A percentile compares a stretch with the other conserved stretches of the same genome.
These are phyloP conservation scores for Oryza rufipogon DNA, from an alignment of 176 grass and related monocot genomes.

Conservation along the genomic window DNA sequence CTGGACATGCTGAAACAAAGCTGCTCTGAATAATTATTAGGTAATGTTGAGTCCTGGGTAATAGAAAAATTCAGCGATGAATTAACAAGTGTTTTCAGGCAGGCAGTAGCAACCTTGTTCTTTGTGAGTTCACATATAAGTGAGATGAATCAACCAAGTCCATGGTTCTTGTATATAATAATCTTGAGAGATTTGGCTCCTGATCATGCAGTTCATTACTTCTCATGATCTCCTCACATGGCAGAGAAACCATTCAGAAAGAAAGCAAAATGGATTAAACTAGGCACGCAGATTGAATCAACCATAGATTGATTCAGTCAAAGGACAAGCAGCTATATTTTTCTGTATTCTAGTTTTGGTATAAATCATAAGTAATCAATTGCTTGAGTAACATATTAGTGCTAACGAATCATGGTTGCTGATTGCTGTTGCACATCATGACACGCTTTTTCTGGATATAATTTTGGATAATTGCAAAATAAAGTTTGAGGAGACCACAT, in stretches of 20 bases:
- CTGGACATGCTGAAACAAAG: slow-evolving; percentile 14
- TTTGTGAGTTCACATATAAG: neutral
- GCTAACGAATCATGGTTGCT: neutral
- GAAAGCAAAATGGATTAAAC: slow-evolving; percentile 10
- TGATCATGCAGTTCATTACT: neutral
- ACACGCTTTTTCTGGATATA: neutral
- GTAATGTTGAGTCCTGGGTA: neutral
- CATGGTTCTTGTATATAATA: neutral
- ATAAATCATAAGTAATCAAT: neutral
- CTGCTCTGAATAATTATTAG: neutral
- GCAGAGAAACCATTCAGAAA: neutral
- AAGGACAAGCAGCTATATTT: neutral
- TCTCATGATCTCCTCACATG: neutral
- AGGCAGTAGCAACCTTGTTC: neutral
- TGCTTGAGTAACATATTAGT: neutral
- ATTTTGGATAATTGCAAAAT: neutral
- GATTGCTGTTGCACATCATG: neutral
- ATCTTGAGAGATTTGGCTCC: neutral
- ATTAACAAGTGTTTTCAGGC: neutral
- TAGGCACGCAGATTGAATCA: neutral
- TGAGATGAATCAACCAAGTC: slow-evolving; percentile 11
- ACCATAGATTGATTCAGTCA: neutral
- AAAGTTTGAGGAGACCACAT: neutral
- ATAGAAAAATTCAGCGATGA: slow-evolving; percentile 10
- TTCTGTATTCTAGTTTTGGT: neutral